Percentiles rank a stretch among this genome's conserved stretches.
Evolutionary conservation across 2,329 filamentous ascomycete genomes (phyloP).

Genomic region (Fusarium luffae): DNA sequence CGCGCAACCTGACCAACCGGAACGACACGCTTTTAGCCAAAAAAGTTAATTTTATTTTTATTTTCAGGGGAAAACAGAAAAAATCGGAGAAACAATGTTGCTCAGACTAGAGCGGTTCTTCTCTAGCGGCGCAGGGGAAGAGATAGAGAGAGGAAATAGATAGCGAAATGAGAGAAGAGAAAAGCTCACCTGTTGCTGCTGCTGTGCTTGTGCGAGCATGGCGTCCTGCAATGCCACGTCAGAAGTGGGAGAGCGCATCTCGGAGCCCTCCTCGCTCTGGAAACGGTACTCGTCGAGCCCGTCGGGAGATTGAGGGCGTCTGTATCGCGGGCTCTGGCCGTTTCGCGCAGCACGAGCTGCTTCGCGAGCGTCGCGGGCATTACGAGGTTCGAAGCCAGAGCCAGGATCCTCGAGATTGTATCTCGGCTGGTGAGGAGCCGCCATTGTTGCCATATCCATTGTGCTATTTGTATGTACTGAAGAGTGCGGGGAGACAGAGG

Average conservation of each 20-base stretch:
- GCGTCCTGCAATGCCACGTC: slow-evolving; percentile 46
- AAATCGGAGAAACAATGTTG: slow-evolving; percentile 28
- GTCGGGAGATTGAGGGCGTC: slow-evolving; percentile 43
- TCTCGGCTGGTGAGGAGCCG: slow-evolving; percentile 31
- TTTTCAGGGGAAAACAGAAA: neutral
- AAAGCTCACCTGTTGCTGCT: slow-evolving; percentile 42
- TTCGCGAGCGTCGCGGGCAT: slow-evolving; percentile 42
- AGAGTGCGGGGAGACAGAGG: neutral
- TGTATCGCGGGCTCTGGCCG: slow-evolving; percentile 41
- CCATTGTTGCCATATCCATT: slow-evolving; percentile 32
- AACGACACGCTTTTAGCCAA: slow-evolving; percentile 41
- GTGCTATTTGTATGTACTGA: neutral
- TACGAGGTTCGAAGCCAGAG: slow-evolving; percentile 38
- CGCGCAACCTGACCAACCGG: slow-evolving; percentile 40
- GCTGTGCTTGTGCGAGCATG: slow-evolving; percentile 46
- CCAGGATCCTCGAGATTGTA: slow-evolving; percentile 36
- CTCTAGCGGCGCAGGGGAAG: neutral
- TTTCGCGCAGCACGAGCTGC: slow-evolving; percentile 40
- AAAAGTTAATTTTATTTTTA: slow-evolving; percentile 20
- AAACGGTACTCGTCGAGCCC: slow-evolving; percentile 41
- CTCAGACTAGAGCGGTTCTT: neutral
- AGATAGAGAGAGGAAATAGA: neutral
- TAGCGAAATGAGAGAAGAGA: neutral
- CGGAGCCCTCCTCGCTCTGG: slow-evolving; percentile 36
- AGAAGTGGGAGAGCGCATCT: slow-evolving; percentile 43